Base-by-base conservation (phyloP, 192 early-diverging fungal genomes). In the Rhizoclosmatium sp. region DNA sequence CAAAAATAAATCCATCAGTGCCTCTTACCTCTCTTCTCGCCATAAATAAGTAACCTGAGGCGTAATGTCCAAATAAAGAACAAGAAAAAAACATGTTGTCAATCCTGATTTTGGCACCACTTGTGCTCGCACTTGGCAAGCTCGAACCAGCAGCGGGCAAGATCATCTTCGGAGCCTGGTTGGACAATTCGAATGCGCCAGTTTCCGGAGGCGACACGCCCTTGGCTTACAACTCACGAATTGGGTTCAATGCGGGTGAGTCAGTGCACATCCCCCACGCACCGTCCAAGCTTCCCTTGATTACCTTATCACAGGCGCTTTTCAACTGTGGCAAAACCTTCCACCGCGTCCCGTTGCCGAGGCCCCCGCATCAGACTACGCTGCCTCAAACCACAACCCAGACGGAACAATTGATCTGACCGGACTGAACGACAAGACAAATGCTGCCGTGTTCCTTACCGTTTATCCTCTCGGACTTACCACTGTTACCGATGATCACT, bases 371-470 rank as follows among this genome's bases (percentile, higher is more conserved):
- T 9, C 51, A 71, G 69, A 71, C 23, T 71, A 21, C 5, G 49
- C 10, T 14, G 1, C 40, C 48, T 16, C 75, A 2, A 65, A 67
- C 19, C 61, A 76, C 19, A 49, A 76, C 46, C 31, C 65, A 10
- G 64, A 76, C 49, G 75, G 75, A 41, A 67, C 64, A 10, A 12
- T 67, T 10, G 54, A 75, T 49, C 19, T 80, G 39, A 39, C 44
- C 49, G 23, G 75, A 16, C 48, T 80, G 3, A 41, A 65, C 45
- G 79, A 80, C 4, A 47, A 65, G 1, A 75, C 79, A 21, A 56
- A 80, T 65, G 79, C 79, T 19, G 46, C 79, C 21, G 10, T 80
- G 19, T 75, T 80, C 59, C 16, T 80, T 23, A 80, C 79, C 4
- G 59, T 80, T 7, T 80, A 80, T 60, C 79, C 79, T 0, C 7